Conservation (phyloP, 768 basidiomycete species). For the Termitomyces titanicus region DNA sequence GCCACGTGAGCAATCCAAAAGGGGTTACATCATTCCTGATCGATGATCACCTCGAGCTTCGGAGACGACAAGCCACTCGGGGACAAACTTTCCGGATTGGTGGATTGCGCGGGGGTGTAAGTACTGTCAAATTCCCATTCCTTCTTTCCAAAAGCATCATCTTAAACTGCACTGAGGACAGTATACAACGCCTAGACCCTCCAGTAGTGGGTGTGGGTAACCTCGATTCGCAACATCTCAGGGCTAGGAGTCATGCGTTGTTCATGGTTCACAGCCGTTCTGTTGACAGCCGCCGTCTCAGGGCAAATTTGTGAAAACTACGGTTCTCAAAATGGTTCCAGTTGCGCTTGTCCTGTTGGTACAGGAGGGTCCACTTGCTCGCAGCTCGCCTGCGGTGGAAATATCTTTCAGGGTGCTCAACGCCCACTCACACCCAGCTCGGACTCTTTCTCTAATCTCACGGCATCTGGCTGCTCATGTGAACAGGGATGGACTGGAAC, state of each 20-base stretch:
- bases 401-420: constrained; percentile 67
- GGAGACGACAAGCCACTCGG: too few species aligned
- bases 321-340: constrained; percentile 50
- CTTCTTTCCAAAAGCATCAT: neutral
- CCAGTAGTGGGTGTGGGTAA: neutral
- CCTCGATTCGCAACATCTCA: neutral
- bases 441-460: constrained; percentile 58
- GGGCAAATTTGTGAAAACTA: constrained; percentile 68
- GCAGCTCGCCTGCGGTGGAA: constrained; percentile 74
- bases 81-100: too few species aligned
- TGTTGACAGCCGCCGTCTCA: constrained; percentile 18
- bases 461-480: constrained; percentile 66
- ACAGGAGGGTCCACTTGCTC: constrained; percentile 73
- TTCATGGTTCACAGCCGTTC: constrained; percentile 12
- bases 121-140: neutral
- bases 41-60: too few species aligned
- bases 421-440: constrained; percentile 46
- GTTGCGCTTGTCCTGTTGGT: constrained; percentile 77
- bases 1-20: neutral
- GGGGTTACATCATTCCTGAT: neutral
- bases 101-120: too few species aligned
- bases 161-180: neutral
- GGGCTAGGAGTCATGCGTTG: neutral
- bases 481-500: constrained; percentile 71
- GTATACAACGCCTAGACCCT: too few species aligned